Evolutionary conservation across 129 eudicot species (phyloP), one percentile per base, ranked within the genome.

Genomic region (Heracleum sosnowskyi): DNA sequence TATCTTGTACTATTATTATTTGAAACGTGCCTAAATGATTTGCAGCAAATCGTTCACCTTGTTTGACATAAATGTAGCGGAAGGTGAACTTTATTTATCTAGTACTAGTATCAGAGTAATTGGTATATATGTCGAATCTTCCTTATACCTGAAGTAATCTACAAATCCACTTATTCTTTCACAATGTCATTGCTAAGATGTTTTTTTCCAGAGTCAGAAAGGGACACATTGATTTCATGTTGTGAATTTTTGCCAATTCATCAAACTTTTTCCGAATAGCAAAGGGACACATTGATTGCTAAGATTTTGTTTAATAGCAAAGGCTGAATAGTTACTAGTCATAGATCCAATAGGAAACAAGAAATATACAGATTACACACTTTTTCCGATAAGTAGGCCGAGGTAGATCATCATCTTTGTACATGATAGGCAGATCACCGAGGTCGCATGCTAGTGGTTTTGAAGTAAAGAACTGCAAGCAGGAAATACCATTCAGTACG

Each of bases 401-500:
- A 75, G 66, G 64, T 1, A 86, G 87, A 76, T 89, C 91, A 17
- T 82, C 94, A 69, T 86, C 86, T 70, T 78, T 81, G 78, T 79
- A 81, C 20, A 84, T 73, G 53, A 64, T 77, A 20, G 93, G 92
- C 39, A 89, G 75, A 77, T 82, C 92, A 17, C 87, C 80, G 62
- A 85, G 84, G 35, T 81, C 89, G 44, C 97, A 88, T 83, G 97
- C 89, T 80, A 88, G 79, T 77, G 97, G 97, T 72, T 85, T 83
- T 77, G 89, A 78, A 72, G 24, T 71, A 81, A 92, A 92, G 87
- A 92, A 92, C 97, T 92, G 87, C 78, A 66, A 78, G 29, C 68
- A 76, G 55, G 62, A 81, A 71, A 9, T 31, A 69, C 24, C 40
- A 36, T 22, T 75, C 62, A 78, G 74, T 6, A 64, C 11, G 9